Percentiles rank a stretch among this genome's conserved stretches.
Conservation (phyloP, 805 yeast genomes). For the Candida glaebosa region DNA sequence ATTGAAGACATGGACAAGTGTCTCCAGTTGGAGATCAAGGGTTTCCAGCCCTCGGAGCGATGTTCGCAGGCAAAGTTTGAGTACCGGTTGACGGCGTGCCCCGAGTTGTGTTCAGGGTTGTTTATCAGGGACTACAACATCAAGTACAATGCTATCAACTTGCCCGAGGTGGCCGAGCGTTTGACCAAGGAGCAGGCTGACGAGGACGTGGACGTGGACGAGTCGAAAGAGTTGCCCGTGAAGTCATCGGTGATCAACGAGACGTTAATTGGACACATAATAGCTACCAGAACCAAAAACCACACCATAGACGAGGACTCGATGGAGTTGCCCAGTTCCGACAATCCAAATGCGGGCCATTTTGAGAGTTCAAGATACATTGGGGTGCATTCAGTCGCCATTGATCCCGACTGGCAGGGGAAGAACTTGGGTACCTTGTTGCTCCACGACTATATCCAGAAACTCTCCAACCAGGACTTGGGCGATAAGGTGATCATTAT, state of each 20-base stretch:
- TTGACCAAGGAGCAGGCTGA: conserved; percentile 25
- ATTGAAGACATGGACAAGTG: conserved; percentile 68
- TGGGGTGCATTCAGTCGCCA: conserved; percentile 79
- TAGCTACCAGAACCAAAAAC: conserved; percentile 67
- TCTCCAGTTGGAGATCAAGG: conserved; percentile 55
- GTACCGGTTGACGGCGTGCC: conserved; percentile 77
- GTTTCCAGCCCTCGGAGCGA: conserved; percentile 71
- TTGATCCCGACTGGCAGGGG: conserved; percentile 75
- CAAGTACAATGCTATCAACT: conserved; percentile 39
- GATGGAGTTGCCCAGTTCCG: conserved; percentile 55
- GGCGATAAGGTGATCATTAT: conserved; percentile 75
- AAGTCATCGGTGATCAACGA: conserved; percentile 54
- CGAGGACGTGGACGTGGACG: conserved; percentile 29
- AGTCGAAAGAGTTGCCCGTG: conserved; percentile 39
- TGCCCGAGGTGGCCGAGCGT: conserved; percentile 37
- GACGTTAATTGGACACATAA: conserved; percentile 71
- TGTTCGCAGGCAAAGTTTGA: conserved; percentile 56
- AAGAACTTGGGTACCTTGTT: conserved; percentile 79
- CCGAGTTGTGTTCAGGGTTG: conserved; percentile 87
- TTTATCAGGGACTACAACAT: conserved; percentile 67
- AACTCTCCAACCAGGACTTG: conserved; percentile 80
- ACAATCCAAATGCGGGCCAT: conserved; percentile 51
- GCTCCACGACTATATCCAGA: conserved; percentile 86
- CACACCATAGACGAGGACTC: conserved; percentile 51
- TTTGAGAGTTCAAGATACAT: conserved; percentile 68